A percentile compares a stretch with the other conserved stretches of the same genome.
These are phyloP conservation scores for Leccinum subtestaceum DNA, from an alignment of 768 basidiomycete genomes.

Conservation along the genomic window DNA sequence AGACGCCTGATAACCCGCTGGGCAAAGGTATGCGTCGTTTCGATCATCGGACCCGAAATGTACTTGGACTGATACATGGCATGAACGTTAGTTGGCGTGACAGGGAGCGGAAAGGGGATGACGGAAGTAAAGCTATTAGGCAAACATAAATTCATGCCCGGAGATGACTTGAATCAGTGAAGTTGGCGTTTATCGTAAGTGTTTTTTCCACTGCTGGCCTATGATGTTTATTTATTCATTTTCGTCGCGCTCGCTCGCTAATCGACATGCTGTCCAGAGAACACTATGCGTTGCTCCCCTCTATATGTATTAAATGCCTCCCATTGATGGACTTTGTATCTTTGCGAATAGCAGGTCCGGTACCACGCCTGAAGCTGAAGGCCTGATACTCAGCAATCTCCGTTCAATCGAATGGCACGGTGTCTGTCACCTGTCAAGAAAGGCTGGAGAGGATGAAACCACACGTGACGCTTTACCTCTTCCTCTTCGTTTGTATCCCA, in stretches of 20 bases:
- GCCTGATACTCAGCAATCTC: conserved; percentile 10
- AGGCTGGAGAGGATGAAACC: conserved; percentile 13
- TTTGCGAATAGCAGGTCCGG: conserved; percentile 27
- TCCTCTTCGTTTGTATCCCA: conserved; percentile 13
- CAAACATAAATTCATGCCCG: conserved; percentile 72
- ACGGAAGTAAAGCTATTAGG: conserved; percentile 63
- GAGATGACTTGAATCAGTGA: conserved; percentile 43
- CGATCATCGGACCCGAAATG: background rate
- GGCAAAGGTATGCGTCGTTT: conserved; percentile 64
- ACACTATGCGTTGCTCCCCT: conserved; percentile 17
- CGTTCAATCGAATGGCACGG: conserved; percentile 4
- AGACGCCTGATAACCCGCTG: conserved; percentile 88
- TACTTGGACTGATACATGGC: conserved; percentile 15
- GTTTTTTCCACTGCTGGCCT: background rate
- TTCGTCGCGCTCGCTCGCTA: conserved; percentile 4
- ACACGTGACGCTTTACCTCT: conserved; percentile 27
- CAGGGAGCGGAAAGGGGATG: conserved; percentile 88
- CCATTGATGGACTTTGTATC: conserved; percentile 24
- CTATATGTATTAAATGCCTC: conserved; percentile 24
- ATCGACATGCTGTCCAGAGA: conserved; percentile 11
- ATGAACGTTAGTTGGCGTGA: conserved; percentile 70
- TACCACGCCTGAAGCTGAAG: conserved; percentile 9
- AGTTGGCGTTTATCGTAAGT: conserved; percentile 10
- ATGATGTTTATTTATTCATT: background rate
- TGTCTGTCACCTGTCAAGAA: conserved; percentile 16